These are phyloP conservation scores for Aspergillus steynii DNA, from an alignment of 495 filamentous ascomycete genomes.

Conservation along the genomic window DNA sequence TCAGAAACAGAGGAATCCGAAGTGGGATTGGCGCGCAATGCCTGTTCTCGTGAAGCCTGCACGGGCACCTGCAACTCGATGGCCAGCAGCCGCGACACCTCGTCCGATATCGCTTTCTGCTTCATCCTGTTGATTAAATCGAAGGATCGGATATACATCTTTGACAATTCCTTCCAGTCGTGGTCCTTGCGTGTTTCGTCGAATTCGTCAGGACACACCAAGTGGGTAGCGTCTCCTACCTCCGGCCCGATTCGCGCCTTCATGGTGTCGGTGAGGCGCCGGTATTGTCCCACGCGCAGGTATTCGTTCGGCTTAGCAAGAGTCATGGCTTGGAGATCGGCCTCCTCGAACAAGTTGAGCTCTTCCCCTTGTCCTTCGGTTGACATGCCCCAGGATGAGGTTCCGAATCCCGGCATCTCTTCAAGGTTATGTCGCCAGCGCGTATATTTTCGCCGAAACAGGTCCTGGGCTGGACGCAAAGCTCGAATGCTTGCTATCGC, in stretches of 20 bases:
- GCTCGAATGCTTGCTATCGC: not conserved
- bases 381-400: conserved; percentile 10
- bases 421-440: not conserved
- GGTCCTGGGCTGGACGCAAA: not conserved
- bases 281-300: conserved; percentile 14
- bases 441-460: not conserved
- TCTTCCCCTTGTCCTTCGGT: not conserved
- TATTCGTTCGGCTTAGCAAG: conserved; percentile 8
- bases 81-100: not conserved
- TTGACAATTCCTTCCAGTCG: not conserved
- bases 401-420: conserved; percentile 17
- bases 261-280: not conserved
- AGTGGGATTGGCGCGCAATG: too few species aligned
- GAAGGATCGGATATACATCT: not conserved
- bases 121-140: not conserved
- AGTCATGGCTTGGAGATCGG: conserved; percentile 13
- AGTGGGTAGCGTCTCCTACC: not conserved
- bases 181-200: not conserved
- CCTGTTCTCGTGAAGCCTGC: too few species aligned
- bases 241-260: not conserved
- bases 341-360: not conserved
- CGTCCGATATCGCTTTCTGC: not conserved
- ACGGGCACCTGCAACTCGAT: not conserved
- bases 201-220: not conserved
- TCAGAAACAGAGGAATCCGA: too few species aligned